Conservation (phyloP, 2,329 filamentous ascomycete genomes). For the Coniochaeta pulveracea region DNA sequence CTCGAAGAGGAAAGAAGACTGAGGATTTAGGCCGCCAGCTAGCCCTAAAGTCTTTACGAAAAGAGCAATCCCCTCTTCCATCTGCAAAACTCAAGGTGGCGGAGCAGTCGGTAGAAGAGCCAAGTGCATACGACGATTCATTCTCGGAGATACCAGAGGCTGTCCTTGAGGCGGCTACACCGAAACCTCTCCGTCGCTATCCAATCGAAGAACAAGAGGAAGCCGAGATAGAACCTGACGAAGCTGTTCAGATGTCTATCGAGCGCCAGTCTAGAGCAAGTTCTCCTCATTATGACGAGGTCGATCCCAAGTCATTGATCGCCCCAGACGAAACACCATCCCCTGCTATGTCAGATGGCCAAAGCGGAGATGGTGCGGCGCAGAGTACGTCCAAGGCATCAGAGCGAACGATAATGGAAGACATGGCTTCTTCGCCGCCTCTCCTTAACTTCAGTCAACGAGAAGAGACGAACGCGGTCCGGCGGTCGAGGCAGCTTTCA, state of each 20-base stretch:
- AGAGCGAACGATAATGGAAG: constrained; percentile 4
- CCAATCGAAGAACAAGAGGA: constrained; percentile 6
- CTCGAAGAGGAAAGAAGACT: constrained; percentile 8
- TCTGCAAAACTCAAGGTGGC: constrained; percentile 6
- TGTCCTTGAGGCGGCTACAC: constrained; percentile 37
- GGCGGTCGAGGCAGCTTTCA: constrained; percentile 12
- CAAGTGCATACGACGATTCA: constrained; percentile 36
- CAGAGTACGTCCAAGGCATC: constrained; percentile 5
- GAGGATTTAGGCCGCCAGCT: constrained; percentile 13
- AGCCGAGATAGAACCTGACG: constrained; percentile 1
- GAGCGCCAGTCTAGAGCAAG: constrained; percentile 17
- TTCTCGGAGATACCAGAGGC: constrained; percentile 45
- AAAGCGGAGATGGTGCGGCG: too few relatives aligned
- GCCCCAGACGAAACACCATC: constrained; percentile 42
- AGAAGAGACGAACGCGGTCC: constrained; percentile 7
- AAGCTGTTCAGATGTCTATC: constrained; percentile 16
- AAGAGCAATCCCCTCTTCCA: constrained; percentile 2
- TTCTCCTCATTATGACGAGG: constrained; percentile 21
- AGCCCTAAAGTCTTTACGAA: constrained; percentile 13
- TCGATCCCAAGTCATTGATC: constrained; percentile 32
- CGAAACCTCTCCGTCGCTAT: constrained; percentile 16
- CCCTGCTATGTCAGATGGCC: constrained; percentile 16
- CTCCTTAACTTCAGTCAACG: constrained; percentile 8
- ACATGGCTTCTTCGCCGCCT: constrained; percentile 24
- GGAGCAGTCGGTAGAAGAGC: constrained; percentile 15